phyloP scores from a whole-genome alignment of 1,139 yeast species.

The Yamadazyma friedrichii region DNA sequence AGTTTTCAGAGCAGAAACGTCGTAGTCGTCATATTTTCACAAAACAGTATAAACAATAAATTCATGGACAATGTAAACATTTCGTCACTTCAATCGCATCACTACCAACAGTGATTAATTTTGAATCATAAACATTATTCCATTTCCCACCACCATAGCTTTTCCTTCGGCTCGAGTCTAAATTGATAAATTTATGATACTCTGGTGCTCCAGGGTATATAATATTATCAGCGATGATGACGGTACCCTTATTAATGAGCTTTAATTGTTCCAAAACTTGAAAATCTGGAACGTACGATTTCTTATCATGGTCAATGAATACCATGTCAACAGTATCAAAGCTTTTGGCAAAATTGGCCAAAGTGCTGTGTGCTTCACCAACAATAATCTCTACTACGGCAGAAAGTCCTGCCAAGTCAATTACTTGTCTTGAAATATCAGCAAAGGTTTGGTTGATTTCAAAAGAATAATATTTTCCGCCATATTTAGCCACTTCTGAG shows the following conservation, averaged over 20 bases:
- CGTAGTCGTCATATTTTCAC: too few species aligned
- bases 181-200: conserved; percentile 37
- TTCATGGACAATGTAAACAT: too few species aligned
- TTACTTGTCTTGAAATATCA: conserved; percentile 25
- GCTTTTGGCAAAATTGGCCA: conserved; percentile 24
- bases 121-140: conserved; percentile 33
- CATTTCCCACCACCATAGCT: conserved; percentile 19
- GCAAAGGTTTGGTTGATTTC: conserved; percentile 36
- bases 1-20: too few species aligned
- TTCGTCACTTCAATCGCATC: conserved; percentile 35
- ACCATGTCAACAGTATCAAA: conserved; percentile 28
- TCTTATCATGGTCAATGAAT: conserved; percentile 44
- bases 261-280: conserved; percentile 41
- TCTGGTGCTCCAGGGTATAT: conserved; percentile 38
- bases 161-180: too few species aligned
- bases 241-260: conserved; percentile 40
- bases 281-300: conserved; percentile 41
- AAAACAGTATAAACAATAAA: too few species aligned
- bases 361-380: conserved; percentile 33
- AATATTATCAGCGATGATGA: conserved; percentile 42
- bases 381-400: conserved; percentile 32
- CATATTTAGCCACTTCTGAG: conserved; percentile 21
- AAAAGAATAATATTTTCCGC: conserved; percentile 37
- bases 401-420: conserved; percentile 38
- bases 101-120: conserved; percentile 17